Evolutionary conservation across 164 flowering plant genomes (phyloP).

Genomic region (Magnolia sinica): DNA sequence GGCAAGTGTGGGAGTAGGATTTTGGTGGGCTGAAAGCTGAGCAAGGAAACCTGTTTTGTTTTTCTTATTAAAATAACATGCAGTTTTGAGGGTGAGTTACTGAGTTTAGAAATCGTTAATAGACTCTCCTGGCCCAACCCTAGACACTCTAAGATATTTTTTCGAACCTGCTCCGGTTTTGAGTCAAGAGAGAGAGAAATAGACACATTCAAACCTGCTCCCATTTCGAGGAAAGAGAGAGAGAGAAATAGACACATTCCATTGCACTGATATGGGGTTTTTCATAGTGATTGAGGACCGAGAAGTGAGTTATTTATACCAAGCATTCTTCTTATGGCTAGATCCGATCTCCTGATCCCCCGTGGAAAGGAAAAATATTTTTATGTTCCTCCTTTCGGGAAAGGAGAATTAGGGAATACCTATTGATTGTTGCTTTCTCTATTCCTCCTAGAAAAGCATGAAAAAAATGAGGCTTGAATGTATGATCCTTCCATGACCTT

Average conservation of each 20-base stretch:
- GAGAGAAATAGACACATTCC: neutral
- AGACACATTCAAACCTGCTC: neutral
- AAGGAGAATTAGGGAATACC: no score
- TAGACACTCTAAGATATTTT: neutral
- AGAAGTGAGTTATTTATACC: neutral
- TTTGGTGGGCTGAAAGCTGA: no score
- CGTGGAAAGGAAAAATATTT: neutral
- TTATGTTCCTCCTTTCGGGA: no score
- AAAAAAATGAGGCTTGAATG: no score
- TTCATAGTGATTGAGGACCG: neutral
- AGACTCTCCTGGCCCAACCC: neutral
- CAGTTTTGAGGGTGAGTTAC: no score
- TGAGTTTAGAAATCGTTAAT: no score
- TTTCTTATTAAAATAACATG: no score
- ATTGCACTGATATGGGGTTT: neutral
- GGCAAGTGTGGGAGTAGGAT: no score
- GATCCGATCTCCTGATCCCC: neutral
- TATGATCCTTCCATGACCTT: no score
- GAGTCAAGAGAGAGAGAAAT: neutral
- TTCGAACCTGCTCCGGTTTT: neutral
- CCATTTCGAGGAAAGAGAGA: neutral
- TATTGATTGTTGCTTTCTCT: no score
- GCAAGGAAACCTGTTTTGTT: no score
- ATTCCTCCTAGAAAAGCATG: no score
- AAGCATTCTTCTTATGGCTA: neutral